Percentiles rank a stretch among this genome's conserved stretches.
phyloP scores from a whole-genome alignment of 179 eudicot species.

The Drosera spatulata region DNA sequence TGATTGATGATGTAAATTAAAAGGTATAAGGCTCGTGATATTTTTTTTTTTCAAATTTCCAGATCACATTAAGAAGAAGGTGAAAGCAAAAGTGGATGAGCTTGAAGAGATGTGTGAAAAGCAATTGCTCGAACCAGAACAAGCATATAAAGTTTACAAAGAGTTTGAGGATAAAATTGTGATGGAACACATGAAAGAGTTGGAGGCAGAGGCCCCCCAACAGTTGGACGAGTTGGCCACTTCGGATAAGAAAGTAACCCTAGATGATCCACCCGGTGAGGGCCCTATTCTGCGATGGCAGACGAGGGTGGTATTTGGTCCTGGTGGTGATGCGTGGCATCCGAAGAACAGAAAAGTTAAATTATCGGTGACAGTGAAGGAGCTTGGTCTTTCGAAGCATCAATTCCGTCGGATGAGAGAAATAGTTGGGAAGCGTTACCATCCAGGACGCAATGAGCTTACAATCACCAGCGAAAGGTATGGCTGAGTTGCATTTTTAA shows the following conservation, averaged over 20 bases:
- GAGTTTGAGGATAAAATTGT: conserved; percentile 83
- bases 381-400: conserved; percentile 79
- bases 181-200: conserved; percentile 41
- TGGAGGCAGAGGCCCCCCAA: conserved; percentile 44
- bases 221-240: conserved; percentile 34
- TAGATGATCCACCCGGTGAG: conserved; percentile 84
- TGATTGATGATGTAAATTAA: neutral
- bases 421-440: conserved; percentile 78
- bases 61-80: conserved; percentile 76
- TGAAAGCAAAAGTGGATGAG: conserved; percentile 62
- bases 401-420: conserved; percentile 78
- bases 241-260: conserved; percentile 26
- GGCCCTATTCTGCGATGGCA: conserved; percentile 93
- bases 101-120: conserved; percentile 64
- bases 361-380: conserved; percentile 82
- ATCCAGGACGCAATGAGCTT: conserved; percentile 80
- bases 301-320: conserved; percentile 62
- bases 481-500: too few relatives aligned
- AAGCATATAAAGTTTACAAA: conserved; percentile 65
- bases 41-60: neutral
- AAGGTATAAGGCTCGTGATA: neutral
- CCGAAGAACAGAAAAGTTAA: conserved; percentile 95
- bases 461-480: conserved; percentile 91
- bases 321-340: conserved; percentile 97
- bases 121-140: conserved; percentile 60